Percentiles rank a stretch among this genome's conserved stretches.
These are phyloP conservation scores for Magnaporthales sp. DNA, from an alignment of 2,329 filamentous ascomycete species.

Conservation along the genomic window DNA sequence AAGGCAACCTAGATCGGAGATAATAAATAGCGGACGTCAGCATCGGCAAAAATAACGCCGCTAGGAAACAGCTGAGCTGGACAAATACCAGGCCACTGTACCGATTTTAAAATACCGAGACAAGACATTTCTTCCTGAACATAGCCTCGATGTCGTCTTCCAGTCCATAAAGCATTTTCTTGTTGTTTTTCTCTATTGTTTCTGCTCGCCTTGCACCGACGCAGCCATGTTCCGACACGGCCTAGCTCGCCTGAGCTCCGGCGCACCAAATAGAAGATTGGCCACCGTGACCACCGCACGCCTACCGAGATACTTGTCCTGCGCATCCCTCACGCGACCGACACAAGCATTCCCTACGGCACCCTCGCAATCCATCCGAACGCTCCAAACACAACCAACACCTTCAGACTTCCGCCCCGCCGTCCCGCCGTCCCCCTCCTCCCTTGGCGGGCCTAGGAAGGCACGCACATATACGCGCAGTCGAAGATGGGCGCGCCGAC, in stretches of 20 bases:
- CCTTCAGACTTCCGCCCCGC: constrained; percentile 50
- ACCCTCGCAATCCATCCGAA: constrained; percentile 8
- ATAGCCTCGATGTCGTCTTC: background rate
- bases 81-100: background rate
- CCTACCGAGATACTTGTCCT: background rate
- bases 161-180: background rate
- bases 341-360: constrained; percentile 9
- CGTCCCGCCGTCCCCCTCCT: constrained; percentile 68
- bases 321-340: background rate
- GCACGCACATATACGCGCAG: constrained; percentile 64
- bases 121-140: background rate
- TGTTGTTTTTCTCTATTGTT: background rate
- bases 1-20: background rate
- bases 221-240: constrained; percentile 4
- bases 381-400: constrained; percentile 18
- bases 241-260: background rate
- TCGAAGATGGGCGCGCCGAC: constrained; percentile 68
- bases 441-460: constrained; percentile 62
- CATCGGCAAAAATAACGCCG: background rate
- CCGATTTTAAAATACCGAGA: background rate
- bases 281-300: background rate
- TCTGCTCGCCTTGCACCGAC: background rate
- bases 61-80: background rate
- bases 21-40: background rate
- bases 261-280: background rate